Percentiles rank a stretch among this genome's conserved stretches.
These are phyloP conservation scores for Aspergillus carbonarius DNA, from an alignment of 2,329 filamentous ascomycete species.

Conservation along the genomic window DNA sequence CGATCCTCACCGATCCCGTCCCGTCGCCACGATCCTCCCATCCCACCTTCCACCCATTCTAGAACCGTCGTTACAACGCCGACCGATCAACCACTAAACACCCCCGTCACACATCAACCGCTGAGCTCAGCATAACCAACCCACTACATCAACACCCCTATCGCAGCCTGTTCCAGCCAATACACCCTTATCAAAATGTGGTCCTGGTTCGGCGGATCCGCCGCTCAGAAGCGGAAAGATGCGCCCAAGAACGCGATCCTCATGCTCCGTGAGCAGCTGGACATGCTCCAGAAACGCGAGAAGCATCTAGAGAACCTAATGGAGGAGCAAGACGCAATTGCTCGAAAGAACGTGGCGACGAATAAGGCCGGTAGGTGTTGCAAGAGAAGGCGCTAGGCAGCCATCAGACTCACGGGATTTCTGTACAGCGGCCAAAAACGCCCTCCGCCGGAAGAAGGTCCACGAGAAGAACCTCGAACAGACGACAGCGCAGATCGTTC, in stretches of 20 bases:
- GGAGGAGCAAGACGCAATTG: slow-evolving; percentile 84
- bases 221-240: slow-evolving; percentile 84
- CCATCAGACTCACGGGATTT: not conserved
- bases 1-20: not conserved
- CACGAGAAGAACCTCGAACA: slow-evolving; percentile 91
- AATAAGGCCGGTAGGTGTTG: slow-evolving; percentile 83
- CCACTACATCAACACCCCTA: not conserved
- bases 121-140: not conserved
- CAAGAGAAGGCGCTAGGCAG: not conserved
- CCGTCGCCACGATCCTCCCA: not conserved
- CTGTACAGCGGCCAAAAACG: slow-evolving; percentile 76
- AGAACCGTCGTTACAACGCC: not conserved
- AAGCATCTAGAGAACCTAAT: slow-evolving; percentile 88
- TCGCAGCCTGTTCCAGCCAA: not conserved
- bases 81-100: not conserved
- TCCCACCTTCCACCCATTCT: not conserved
- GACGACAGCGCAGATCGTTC: slow-evolving; percentile 83
- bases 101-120: not conserved
- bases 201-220: slow-evolving; percentile 88
- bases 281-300: slow-evolving; percentile 97
- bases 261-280: slow-evolving; percentile 79
- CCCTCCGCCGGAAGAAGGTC: slow-evolving; percentile 89
- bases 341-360: slow-evolving; percentile 79
- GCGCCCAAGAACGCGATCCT: slow-evolving; percentile 96
- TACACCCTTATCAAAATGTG: slow-evolving; percentile 53